A percentile compares a stretch with the other conserved stretches of the same genome.
These are phyloP conservation scores for Ogataea paradorogensis DNA, from an alignment of 805 yeast species.

Conservation along the genomic window DNA sequence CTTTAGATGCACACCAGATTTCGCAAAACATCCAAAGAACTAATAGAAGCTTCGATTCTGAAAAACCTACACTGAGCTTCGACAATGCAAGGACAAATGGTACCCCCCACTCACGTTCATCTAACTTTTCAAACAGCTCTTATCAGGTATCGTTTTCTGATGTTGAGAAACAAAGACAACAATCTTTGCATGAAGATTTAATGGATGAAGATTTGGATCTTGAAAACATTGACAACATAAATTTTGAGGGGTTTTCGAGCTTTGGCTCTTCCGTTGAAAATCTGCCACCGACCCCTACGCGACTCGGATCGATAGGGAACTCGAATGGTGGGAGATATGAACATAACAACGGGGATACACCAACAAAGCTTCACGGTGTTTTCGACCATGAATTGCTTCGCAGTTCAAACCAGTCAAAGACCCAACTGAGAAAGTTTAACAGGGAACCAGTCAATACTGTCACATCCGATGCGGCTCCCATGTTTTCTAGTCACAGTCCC, in stretches of 20 bases:
- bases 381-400: background rate
- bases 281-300: constrained; percentile 45
- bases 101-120: background rate
- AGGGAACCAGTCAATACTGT: constrained; percentile 12
- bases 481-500: constrained; percentile 21
- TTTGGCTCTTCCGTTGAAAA: constrained; percentile 24
- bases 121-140: background rate
- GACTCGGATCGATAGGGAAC: constrained; percentile 21
- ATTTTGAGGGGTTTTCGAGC: constrained; percentile 27
- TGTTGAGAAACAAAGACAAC: background rate
- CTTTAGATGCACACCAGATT: background rate
- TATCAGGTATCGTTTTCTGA: background rate
- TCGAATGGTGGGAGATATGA: background rate
- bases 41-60: background rate
- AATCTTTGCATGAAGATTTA: constrained; percentile 12
- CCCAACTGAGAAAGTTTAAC: constrained; percentile 1
- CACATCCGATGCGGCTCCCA: constrained; percentile 15
- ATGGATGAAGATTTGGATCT: constrained; percentile 30
- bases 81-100: background rate
- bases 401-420: constrained; percentile 1
- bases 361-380: constrained; percentile 16
- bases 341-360: constrained; percentile 11
- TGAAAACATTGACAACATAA: constrained; percentile 25
- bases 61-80: background rate
- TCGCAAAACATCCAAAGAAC: background rate